Conservation (phyloP, 305 asterid genomes). For the Fraxinus sp. region DNA sequence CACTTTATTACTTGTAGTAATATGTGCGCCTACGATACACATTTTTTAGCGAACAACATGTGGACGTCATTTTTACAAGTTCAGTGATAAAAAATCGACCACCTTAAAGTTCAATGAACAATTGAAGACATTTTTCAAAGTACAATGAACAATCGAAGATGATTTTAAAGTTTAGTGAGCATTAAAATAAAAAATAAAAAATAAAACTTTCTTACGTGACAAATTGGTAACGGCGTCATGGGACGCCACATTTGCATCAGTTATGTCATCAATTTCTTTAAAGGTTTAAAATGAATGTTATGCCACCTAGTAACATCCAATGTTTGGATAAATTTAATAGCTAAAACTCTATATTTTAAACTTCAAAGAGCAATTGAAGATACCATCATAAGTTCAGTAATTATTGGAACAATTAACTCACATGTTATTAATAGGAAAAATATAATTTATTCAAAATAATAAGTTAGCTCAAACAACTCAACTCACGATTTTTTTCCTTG, state of each 20-base stretch:
- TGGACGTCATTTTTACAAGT: neutral
- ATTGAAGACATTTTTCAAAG: neutral
- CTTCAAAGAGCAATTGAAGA: neutral
- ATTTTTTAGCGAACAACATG: neutral
- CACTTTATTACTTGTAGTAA: neutral
- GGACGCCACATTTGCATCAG: neutral
- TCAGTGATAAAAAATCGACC: neutral
- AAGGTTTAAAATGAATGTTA: no score
- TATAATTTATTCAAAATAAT: no score
- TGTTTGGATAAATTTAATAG: neutral
- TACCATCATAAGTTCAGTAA: neutral
- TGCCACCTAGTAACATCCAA: neutral
- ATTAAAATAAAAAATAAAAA: no score
- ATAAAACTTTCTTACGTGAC: neutral
- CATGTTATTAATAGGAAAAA: no score
- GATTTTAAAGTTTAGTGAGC: neutral
- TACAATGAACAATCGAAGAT: neutral
- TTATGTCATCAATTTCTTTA: no score
- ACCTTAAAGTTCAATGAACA: neutral
- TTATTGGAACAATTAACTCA: neutral
- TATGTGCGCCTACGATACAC: neutral
- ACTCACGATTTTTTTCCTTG: neutral
- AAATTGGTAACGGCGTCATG: neutral
- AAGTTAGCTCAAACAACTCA: no score
- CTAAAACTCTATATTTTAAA: neutral